Percentiles rank a stretch among this genome's conserved stretches.
Evolutionary conservation across 345 rosid genomes (phyloP).

Genomic region (Acer campestre): DNA sequence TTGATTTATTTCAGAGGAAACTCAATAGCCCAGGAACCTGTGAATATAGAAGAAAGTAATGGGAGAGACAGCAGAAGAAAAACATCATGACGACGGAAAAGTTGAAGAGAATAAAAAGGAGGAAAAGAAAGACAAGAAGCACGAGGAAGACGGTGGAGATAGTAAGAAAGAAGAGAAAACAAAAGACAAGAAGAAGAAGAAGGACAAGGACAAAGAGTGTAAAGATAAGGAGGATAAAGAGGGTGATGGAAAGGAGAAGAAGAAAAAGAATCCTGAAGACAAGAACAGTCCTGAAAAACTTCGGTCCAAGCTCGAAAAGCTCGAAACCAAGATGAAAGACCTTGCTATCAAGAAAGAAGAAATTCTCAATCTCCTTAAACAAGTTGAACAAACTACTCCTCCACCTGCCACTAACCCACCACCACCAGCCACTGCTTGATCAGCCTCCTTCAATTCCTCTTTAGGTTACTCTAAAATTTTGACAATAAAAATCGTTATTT

Average conservation of each 20-base stretch:
- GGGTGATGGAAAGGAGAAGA: slow-evolving; percentile 49
- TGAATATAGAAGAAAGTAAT: slow-evolving; percentile 5
- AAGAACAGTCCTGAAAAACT: slow-evolving; percentile 66
- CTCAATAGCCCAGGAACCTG: not conserved
- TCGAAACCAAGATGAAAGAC: slow-evolving; percentile 67
- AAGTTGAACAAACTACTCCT: slow-evolving; percentile 33
- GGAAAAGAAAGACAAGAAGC: slow-evolving; percentile 18
- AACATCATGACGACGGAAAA: slow-evolving; percentile 30
- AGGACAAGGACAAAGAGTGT: slow-evolving; percentile 35
- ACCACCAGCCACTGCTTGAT: not conserved
- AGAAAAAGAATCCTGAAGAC: slow-evolving; percentile 69
- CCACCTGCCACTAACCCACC: slow-evolving; percentile 4
- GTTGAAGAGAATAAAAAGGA: slow-evolving; percentile 36
- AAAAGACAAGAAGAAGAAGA: slow-evolving; percentile 40
- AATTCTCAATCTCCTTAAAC: slow-evolving; percentile 45
- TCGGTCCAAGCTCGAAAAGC: slow-evolving; percentile 57
- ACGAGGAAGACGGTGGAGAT: slow-evolving; percentile 22
- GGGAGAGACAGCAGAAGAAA: slow-evolving; percentile 44
- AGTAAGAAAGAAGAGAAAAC: slow-evolving; percentile 25
- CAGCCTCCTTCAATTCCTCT: not conserved
- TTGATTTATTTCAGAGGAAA: slow-evolving; percentile 1
- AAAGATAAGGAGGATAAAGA: slow-evolving; percentile 43
- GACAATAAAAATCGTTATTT: too few relatives aligned
- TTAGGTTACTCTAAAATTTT: too few relatives aligned
- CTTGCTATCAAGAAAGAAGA: slow-evolving; percentile 58